Conservation (phyloP, 2,329 filamentous ascomycete genomes). For the Penicillium sclerotigenum region DNA sequence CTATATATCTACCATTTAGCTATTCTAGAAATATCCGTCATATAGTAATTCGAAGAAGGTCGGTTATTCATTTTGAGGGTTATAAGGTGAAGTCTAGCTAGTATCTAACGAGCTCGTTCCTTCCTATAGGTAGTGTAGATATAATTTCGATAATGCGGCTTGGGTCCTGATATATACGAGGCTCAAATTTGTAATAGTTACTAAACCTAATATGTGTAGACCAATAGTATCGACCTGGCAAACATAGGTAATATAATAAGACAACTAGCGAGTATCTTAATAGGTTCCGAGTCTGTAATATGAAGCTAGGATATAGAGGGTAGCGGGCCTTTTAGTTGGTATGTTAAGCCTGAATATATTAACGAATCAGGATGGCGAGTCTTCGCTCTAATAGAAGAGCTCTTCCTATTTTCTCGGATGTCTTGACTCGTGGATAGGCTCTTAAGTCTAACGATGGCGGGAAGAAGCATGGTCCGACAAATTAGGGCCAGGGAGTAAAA, state of each 20-base stretch:
- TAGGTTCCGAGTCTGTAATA: not conserved
- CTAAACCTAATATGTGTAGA: too few species aligned
- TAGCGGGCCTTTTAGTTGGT: conserved; percentile 11
- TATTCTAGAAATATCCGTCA: too few species aligned
- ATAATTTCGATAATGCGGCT: not conserved
- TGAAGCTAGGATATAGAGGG: not conserved
- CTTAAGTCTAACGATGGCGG: not conserved
- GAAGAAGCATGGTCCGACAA: not conserved
- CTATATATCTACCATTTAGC: too few species aligned
- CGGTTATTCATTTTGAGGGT: too few species aligned
- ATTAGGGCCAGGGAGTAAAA: not conserved
- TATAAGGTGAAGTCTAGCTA: too few species aligned
- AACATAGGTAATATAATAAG: not conserved
- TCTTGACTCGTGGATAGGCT: not conserved
- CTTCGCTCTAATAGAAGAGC: conserved; percentile 2
- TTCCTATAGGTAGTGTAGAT: too few species aligned
- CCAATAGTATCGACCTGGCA: not conserved
- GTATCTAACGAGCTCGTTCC: too few species aligned
- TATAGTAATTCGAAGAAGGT: too few species aligned
- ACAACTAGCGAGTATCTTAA: not conserved
- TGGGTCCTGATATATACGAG: not conserved
- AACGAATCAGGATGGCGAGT: not conserved
- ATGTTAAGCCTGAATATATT: conserved; percentile 8
- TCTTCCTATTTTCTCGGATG: not conserved
- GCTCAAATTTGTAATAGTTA: not conserved